phyloP scores from a whole-genome alignment of 2,329 filamentous ascomycete species.

The Nothopassalora personata region DNA sequence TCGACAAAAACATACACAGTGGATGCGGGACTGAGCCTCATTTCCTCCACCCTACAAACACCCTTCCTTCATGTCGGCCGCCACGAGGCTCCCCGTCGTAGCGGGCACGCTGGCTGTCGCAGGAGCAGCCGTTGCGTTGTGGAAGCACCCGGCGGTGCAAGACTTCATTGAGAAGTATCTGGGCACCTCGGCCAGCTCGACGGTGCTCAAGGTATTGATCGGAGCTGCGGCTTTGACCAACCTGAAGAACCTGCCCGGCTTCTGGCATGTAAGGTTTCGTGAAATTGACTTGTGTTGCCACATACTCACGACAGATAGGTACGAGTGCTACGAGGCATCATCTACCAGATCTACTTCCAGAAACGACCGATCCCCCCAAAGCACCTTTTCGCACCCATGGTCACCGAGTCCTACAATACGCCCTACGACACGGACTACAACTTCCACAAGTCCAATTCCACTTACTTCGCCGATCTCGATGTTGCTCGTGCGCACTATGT shows the following conservation, averaged over 20 bases:
- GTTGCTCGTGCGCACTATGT: conserved; percentile 76
- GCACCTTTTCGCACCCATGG: conserved; percentile 67
- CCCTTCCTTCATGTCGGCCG: conserved; percentile 2
- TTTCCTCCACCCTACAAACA: not conserved
- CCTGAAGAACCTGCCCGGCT: conserved; percentile 67
- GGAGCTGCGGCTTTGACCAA: conserved; percentile 54
- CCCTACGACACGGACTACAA: conserved; percentile 82
- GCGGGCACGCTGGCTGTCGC: conserved; percentile 1
- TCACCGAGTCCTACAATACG: conserved; percentile 61
- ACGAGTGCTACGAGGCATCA: conserved; percentile 42
- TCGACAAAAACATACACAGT: not conserved
- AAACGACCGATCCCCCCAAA: conserved; percentile 43
- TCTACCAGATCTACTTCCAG: conserved; percentile 44
- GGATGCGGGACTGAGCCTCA: not conserved
- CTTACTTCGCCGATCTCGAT: conserved; percentile 84
- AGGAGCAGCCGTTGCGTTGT: conserved; percentile 2
- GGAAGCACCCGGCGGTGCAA: conserved; percentile 24
- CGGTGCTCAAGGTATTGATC: conserved; percentile 20
- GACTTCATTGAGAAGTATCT: conserved; percentile 22
- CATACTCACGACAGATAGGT: conserved; percentile 27
- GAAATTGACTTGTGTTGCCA: not conserved
- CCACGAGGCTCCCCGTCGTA: conserved; percentile 5
- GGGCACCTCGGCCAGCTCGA: conserved; percentile 18
- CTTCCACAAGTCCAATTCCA: conserved; percentile 75
- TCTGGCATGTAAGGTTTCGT: conserved; percentile 60